Evolutionary conservation across 2,329 filamentous ascomycete genomes (phyloP), one percentile per base, ranked within the genome.

Genomic region (Colletotrichum sublineola): DNA sequence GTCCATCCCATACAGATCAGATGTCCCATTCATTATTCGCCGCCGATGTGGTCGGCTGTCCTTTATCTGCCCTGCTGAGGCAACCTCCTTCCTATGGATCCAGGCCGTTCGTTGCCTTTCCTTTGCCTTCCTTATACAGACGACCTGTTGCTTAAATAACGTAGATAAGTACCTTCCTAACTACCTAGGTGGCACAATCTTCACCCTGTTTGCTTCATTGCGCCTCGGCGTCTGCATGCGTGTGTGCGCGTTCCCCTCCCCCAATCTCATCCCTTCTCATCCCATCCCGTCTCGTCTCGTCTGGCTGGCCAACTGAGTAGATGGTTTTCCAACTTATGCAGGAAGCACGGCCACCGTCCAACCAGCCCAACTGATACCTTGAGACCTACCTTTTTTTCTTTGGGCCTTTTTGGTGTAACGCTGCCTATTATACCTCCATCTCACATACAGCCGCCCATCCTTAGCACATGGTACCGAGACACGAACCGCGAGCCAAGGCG

Each of bases 391-490:
- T 15, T 15, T 44, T 40, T 57, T 7, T 8, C 33, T 57, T 14
- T 40, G 53, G 31, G 42, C 18, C 12, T 12, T 44, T 42, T 18
- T 40, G 40, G 40, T n/a, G 53, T 15, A 38, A 66, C 52, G 40
- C 52, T 58, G 44, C 63, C 52, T n/a, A 33, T 36, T 11, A n/a
- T 46, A 46, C 52, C 40, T 38, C 24, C 53, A 60, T 57, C 60
- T 40, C 46, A 46, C 46, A 63, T 40, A 63, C 60, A 31, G 48
- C 46, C 46, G 36, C 60, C 46, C 60, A 38, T 63, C n/a, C 36
- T 52, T 63, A 52, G 46, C 46, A 52, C 60, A 29, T n/a, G 31
- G 60, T 29, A 63, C 44, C 33, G 33, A 52, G 33, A 63, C 60
- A 52, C 14, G n/a, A 63, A 38, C 12, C 46, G 36, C 20, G 48